phyloP scores from a whole-genome alignment of 2,329 filamentous ascomycete genomes.

The Beauveria bassiana region DNA sequence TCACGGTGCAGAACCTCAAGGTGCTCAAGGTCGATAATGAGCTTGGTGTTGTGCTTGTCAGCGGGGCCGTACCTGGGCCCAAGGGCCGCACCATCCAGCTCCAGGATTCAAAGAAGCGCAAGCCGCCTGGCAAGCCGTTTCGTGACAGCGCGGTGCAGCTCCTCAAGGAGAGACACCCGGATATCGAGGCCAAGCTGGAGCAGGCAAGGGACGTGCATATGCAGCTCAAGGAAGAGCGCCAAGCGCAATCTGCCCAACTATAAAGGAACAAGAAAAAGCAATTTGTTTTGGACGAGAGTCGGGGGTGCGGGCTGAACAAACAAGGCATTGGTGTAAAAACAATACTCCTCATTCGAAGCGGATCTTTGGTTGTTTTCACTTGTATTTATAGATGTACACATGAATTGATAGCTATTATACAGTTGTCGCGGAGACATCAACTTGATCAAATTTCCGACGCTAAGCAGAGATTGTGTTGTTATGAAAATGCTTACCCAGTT shows the following conservation, averaged over 20 bases:
- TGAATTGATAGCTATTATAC: conserved; percentile 15
- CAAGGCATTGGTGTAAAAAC: conserved; percentile 1
- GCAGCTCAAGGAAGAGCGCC: conserved; percentile 45
- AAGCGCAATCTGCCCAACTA: conserved; percentile 28
- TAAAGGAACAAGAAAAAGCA: conserved; percentile 15
- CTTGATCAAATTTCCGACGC: not conserved
- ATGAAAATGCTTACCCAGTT: not conserved
- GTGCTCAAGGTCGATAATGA: conserved; percentile 81
- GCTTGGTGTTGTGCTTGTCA: conserved; percentile 81
- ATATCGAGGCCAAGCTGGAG: conserved; percentile 38
- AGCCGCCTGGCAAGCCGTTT: conserved; percentile 42
- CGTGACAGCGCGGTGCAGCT: conserved; percentile 37
- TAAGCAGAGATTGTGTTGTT: conserved; percentile 7
- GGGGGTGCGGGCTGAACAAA: not conserved
- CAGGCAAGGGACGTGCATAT: conserved; percentile 43
- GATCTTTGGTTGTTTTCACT: conserved; percentile 16
- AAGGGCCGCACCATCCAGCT: conserved; percentile 79
- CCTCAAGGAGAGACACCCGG: conserved; percentile 39
- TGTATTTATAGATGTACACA: conserved; percentile 33
- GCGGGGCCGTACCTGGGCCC: conserved; percentile 78
- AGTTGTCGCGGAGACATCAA: conserved; percentile 2
- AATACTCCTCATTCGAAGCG: conserved; percentile 10
- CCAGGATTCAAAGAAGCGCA: conserved; percentile 86
- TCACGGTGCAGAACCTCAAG: conserved; percentile 86
- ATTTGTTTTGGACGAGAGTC: not conserved